A percentile compares a stretch with the other conserved stretches of the same genome.
phyloP scores from a whole-genome alignment of 1,139 yeast genomes.

The Wickerhamomyces sp. region DNA sequence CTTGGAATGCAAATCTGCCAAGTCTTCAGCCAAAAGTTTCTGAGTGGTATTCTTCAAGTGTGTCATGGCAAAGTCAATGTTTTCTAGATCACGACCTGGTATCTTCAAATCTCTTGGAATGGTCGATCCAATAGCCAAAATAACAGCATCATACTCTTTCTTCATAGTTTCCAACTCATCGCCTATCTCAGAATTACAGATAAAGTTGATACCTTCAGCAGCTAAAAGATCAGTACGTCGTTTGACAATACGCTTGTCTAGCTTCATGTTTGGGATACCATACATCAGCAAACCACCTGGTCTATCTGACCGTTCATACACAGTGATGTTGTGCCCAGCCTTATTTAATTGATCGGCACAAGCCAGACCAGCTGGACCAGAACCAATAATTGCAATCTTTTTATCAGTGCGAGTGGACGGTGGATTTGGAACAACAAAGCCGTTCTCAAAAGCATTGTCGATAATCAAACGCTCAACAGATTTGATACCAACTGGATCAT shows the following conservation, averaged over 20 bases:
- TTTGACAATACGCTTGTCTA: slow-evolving; percentile 88
- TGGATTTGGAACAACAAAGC: slow-evolving; percentile 88
- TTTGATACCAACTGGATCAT: slow-evolving; percentile 95
- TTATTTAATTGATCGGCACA: slow-evolving; percentile 95
- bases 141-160: slow-evolving; percentile 68
- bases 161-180: slow-evolving; percentile 79
- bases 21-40: slow-evolving; percentile 76
- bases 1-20: slow-evolving; percentile 68
- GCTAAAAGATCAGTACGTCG: slow-evolving; percentile 88
- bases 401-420: slow-evolving; percentile 81
- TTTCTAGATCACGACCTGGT: slow-evolving; percentile 87
- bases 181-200: slow-evolving; percentile 61
- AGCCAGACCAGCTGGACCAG: slow-evolving; percentile 97
- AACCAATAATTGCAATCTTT: slow-evolving; percentile 82
- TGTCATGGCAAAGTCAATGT: slow-evolving; percentile 94
- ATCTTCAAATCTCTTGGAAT: slow-evolving; percentile 92
- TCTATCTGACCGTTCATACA: slow-evolving; percentile 90
- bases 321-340: slow-evolving; percentile 90
- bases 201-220: slow-evolving; percentile 84
- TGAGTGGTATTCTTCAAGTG: slow-evolving; percentile 84
- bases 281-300: slow-evolving; percentile 97
- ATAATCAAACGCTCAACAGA: slow-evolving; percentile 94
- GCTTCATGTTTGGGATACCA: slow-evolving; percentile 99
- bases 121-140: slow-evolving; percentile 93
- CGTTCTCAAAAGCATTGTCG: slow-evolving; percentile 93